These are phyloP conservation scores for Galerina sulciceps DNA, from an alignment of 768 basidiomycete genomes.

Conservation along the genomic window DNA sequence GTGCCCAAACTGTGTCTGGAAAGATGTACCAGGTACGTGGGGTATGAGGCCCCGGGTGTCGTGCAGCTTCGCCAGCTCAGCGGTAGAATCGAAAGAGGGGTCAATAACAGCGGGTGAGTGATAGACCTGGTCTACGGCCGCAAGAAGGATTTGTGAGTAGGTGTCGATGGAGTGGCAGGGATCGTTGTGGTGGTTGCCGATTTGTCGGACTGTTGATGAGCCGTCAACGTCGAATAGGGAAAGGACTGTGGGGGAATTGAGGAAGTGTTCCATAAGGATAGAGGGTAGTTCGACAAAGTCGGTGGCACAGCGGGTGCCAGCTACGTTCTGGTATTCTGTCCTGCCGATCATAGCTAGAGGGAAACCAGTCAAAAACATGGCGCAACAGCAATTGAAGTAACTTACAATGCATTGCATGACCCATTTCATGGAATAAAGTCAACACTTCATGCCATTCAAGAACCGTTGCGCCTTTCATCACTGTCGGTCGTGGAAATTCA, in stretches of 20 bases:
- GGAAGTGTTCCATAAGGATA: constrained; percentile 98
- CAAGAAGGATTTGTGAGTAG: constrained; percentile 88
- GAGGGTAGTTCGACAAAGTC: constrained; percentile 99
- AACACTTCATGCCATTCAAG: constrained; percentile 93
- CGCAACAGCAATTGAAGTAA: constrained; percentile 15
- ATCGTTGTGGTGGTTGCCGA: constrained; percentile 72
- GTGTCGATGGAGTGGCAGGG: constrained; percentile 87
- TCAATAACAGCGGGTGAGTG: constrained; percentile 71
- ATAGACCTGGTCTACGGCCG: constrained; percentile 86
- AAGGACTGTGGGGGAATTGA: constrained; percentile 82
- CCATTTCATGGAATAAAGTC: constrained; percentile 98
- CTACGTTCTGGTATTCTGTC: constrained; percentile 97
- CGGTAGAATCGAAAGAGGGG: constrained; percentile 74
- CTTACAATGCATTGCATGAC: constrained; percentile 99
- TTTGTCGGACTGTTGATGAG: constrained; percentile 46
- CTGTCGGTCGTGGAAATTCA: constrained; percentile 74
- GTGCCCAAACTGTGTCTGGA: constrained; percentile 96
- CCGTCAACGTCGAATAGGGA: constrained; percentile 72
- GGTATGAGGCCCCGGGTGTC: constrained; percentile 80
- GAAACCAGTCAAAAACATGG: neutral
- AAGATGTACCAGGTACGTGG: constrained; percentile 82
- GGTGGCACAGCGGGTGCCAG: constrained; percentile 96
- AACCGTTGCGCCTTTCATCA: constrained; percentile 66
- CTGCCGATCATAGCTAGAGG: constrained; percentile 92
- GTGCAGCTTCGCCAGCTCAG: constrained; percentile 61